Conservation (phyloP, 2,329 filamentous ascomycete genomes). For the Fusarium concolor region DNA sequence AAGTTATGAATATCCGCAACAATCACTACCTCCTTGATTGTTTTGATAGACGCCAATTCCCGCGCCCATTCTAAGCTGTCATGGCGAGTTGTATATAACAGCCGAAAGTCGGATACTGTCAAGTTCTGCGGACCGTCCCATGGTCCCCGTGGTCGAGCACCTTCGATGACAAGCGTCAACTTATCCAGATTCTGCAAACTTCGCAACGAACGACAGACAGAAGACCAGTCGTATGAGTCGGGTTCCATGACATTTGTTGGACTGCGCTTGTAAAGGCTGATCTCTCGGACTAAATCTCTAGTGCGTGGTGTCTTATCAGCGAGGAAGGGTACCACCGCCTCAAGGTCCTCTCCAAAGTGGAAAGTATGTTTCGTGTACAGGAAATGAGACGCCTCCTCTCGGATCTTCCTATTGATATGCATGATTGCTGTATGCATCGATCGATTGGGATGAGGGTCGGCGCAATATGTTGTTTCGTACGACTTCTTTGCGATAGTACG, state of each 20-base stretch:
- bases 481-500: conserved; percentile 55
- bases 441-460: conserved; percentile 33
- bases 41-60: conserved; percentile 63
- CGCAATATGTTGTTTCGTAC: conserved; percentile 65
- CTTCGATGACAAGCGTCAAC: conserved; percentile 65
- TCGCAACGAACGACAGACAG: conserved; percentile 62
- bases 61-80: conserved; percentile 69
- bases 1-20: conserved; percentile 65
- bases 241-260: conserved; percentile 54
- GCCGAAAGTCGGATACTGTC: conserved; percentile 59
- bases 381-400: conserved; percentile 66
- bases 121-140: conserved; percentile 64
- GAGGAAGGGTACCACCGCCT: conserved; percentile 70
- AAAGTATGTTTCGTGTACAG: conserved; percentile 69
- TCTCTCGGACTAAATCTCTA: conserved; percentile 59
- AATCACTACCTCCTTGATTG: conserved; percentile 63
- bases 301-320: conserved; percentile 64
- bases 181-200: conserved; percentile 54
- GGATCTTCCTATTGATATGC: conserved; percentile 59
- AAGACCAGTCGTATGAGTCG: conserved; percentile 63
- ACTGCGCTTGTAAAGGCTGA: conserved; percentile 67
- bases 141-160: conserved; percentile 61
- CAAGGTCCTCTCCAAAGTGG: conserved; percentile 69
- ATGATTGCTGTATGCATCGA: conserved; percentile 59
- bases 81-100: conserved; percentile 58